A percentile compares a stretch with the other conserved stretches of the same genome.
Conservation (phyloP, 306 rosid species). For the Acacia confusa region DNA sequence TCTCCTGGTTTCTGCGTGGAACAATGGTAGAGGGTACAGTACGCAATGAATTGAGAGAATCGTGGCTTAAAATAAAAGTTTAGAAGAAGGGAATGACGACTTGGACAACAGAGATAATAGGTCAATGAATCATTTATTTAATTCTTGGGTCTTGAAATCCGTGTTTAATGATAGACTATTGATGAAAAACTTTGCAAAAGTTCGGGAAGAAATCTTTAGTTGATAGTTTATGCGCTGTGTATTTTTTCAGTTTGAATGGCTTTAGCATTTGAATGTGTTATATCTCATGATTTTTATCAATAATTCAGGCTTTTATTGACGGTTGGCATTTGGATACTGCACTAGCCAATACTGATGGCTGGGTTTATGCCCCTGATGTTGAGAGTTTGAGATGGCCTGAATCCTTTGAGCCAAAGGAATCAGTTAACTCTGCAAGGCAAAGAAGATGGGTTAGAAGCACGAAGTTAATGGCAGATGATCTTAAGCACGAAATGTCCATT, state of each 20-base stretch:
- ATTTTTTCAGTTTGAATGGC: background rate
- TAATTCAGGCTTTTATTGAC: constrained; percentile 60
- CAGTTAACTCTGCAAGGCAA: constrained; percentile 64
- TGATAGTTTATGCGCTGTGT: background rate
- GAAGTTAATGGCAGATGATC: constrained; percentile 48
- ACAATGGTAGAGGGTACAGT: background rate
- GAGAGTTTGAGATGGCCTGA: constrained; percentile 78
- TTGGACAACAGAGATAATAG: background rate
- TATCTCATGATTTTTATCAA: constrained; percentile 10
- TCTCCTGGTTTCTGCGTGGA: background rate
- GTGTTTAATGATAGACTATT: background rate
- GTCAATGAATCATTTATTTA: background rate
- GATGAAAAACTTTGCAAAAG: background rate
- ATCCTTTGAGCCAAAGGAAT: constrained; percentile 50
- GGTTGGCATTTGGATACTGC: constrained; percentile 84
- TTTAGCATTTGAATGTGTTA: constrained; percentile 13
- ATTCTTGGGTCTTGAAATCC: background rate
- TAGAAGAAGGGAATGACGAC: background rate
- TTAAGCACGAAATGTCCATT: constrained; percentile 53
- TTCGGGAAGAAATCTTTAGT: constrained; percentile 10
- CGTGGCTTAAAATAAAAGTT: background rate
- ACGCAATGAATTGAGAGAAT: background rate
- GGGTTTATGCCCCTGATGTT: constrained; percentile 79
- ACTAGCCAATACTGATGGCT: constrained; percentile 64
- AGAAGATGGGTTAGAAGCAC: constrained; percentile 81